phyloP scores from a whole-genome alignment of 208 protist genomes.

The Herpetomonas samuelpessoai region DNA sequence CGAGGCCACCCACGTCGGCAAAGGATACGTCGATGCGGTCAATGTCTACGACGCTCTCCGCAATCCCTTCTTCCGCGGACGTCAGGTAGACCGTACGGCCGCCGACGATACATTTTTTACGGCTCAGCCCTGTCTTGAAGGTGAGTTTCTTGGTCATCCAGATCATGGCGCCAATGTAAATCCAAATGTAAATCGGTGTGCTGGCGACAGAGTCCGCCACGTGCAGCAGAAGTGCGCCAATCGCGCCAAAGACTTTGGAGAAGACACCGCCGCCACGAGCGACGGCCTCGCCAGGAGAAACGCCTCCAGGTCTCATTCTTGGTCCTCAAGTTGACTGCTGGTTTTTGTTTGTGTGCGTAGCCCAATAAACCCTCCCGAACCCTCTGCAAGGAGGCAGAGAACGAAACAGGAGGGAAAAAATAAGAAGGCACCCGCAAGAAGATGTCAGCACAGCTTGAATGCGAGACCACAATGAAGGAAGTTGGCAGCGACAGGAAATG shows the following conservation, averaged over 20 bases:
- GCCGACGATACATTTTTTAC: conserved; percentile 42
- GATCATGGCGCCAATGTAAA: conserved; percentile 62
- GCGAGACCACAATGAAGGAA: too few species aligned
- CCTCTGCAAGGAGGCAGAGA: too few species aligned
- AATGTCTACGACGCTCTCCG: conserved; percentile 64
- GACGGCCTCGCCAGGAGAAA: neutral
- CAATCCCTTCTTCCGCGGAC: conserved; percentile 62
- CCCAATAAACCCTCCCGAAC: too few species aligned
- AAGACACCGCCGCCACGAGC: neutral
- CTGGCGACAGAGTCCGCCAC: conserved; percentile 20
- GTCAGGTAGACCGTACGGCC: conserved; percentile 43
- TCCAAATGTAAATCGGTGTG: conserved; percentile 66
- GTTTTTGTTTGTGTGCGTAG: too few species aligned
- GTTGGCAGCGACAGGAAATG: too few species aligned
- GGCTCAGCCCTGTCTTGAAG: conserved; percentile 35
- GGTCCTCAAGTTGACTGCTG: too few species aligned
- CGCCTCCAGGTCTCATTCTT: too few species aligned
- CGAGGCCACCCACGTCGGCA: conserved; percentile 62
- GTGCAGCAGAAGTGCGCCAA: neutral
- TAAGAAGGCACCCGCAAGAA: too few species aligned
- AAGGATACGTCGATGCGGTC: conserved; percentile 62
- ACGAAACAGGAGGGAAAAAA: too few species aligned
- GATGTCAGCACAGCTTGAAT: too few species aligned
- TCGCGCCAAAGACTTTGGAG: neutral
- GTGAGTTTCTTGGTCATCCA: conserved; percentile 52